Evolutionary conservation across 139 green algal species (phyloP).

Genomic region (Limnomonas spitsbergensis): DNA sequence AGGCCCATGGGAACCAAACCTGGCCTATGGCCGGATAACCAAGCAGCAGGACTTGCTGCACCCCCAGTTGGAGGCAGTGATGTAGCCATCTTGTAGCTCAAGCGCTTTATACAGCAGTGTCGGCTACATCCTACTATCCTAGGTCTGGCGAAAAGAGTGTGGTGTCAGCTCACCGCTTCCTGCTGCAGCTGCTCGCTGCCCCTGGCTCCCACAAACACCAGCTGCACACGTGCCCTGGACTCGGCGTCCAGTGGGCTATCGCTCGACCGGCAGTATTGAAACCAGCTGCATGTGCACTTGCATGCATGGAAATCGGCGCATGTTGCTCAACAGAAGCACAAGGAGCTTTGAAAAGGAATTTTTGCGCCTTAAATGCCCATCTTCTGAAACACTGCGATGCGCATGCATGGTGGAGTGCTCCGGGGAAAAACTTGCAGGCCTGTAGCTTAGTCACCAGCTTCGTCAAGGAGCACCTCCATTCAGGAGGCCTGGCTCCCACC

Average conservation of each 20-base stretch:
- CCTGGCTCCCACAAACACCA: constrained; percentile 10
- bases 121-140: too few species aligned
- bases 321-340: not conserved
- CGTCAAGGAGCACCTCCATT: not conserved
- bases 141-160: too few species aligned
- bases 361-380: not conserved
- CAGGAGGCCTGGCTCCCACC: not conserved
- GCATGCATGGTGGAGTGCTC: too few species aligned
- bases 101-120: too few species aligned
- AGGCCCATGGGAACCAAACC: not conserved
- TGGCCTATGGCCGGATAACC: not conserved
- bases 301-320: not conserved
- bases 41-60: not conserved
- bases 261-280: not conserved
- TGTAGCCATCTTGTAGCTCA: too few species aligned
- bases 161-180: constrained; percentile 11
- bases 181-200: not conserved
- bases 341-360: not conserved
- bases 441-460: not conserved
- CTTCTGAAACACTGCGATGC: too few species aligned
- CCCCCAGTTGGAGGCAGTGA: too few species aligned
- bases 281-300: constrained; percentile 6
- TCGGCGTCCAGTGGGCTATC: not conserved
- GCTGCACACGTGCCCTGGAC: not conserved
- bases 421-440: not conserved